Base-by-base conservation (phyloP, 2,329 filamentous ascomycete species). In the Alternaria solani region DNA sequence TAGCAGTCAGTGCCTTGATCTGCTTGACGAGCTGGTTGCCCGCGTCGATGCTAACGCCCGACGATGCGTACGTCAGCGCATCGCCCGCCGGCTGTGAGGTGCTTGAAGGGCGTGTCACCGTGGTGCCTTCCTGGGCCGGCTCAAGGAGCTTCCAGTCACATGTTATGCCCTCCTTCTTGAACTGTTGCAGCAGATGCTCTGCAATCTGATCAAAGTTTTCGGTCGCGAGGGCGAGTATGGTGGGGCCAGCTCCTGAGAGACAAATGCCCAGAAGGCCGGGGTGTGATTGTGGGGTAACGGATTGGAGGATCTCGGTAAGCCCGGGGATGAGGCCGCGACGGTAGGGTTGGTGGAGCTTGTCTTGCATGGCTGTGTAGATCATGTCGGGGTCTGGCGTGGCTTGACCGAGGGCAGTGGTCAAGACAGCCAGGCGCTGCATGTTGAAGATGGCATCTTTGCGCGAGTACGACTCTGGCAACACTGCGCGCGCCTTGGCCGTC, bases 341-440 rank as follows among this genome's bases (percentile, higher is more conserved):
- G 83, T 99, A 98, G 43, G 93, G 95, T 80, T 99, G 95, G 82
- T 99, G 95, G 62, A 99, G 88, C 81, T 94, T 96, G 83, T 99
- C 95, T 81, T 98, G 95, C 95, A 99, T 99, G 47, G 94, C 94
- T 48, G 96, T 89, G 82, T 96, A 96, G 78, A 99, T 99, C 79
- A 96, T 90, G 71, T 96, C 90, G 23, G 95, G 90, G 75, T 97
- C 91, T 2, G 94, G 94, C 9, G 95, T 94, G 7, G 91, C 94
- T 77, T 93, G 90, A 65, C 94, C 93, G 46, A 99, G 86, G 1
- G 94, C 94, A 11, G 93, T 92, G 32, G 94, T 94, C 12, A 99
- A 86, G 51, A 99, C 86, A 2, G 94, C 94, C 78, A 97, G 92
- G 67, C 95, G 88, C 81, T 98, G 95, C 71, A 98, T 85, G 81